Evolutionary conservation across 2,329 filamentous ascomycete genomes (phyloP), one percentile per base, ranked within the genome.

Genomic region (Aspergillus clavatus): DNA sequence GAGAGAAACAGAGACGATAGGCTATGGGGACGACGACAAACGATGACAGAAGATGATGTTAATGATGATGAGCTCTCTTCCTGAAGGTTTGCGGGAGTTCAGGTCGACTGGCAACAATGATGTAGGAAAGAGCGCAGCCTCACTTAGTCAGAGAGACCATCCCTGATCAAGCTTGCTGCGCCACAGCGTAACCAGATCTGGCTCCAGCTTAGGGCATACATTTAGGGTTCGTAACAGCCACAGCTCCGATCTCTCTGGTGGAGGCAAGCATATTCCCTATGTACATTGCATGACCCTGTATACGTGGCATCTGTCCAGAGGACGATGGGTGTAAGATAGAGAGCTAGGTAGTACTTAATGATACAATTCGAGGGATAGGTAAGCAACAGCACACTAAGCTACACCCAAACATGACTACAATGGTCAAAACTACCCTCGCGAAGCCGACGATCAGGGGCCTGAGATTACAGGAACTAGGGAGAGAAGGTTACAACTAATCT

Each of bases 51-150:
- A 6, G 16, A 35, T 35, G 31, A 21, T 35, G 31, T 16, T 35
- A 18, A 31, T 31, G 31, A 35, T 35, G 31, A 35, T 35, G 31
- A 18, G 7, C 26, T 11, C 7, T 11, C 10, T 26, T 26, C 23
- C 29, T 33, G 7, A 16, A n/a, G 8, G 29, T 33, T 33, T 8
- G 7, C 14, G 14, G 7, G 1, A 31, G 16, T 16, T 16, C 28
- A 31, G n/a, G n/a, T 31, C 5, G 7, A 8, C 29, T 33, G 14
- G 14, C 18, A 16, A 31, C 18, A 16, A 33, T 33, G 29, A 33
- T 33, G 26, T 29, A 12, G 38, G 43, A 38, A 43, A 43, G 33
- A 26, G 23, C 22, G 27, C 35, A 41, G 31, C 31, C 16, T 8
- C 31, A 11, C 8, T 18, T 35, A 35, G 31, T 21, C 16, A 35